Evolutionary conservation across 352 stramenopile species (phyloP).

Genomic region (Vaucheria bursata): DNA sequence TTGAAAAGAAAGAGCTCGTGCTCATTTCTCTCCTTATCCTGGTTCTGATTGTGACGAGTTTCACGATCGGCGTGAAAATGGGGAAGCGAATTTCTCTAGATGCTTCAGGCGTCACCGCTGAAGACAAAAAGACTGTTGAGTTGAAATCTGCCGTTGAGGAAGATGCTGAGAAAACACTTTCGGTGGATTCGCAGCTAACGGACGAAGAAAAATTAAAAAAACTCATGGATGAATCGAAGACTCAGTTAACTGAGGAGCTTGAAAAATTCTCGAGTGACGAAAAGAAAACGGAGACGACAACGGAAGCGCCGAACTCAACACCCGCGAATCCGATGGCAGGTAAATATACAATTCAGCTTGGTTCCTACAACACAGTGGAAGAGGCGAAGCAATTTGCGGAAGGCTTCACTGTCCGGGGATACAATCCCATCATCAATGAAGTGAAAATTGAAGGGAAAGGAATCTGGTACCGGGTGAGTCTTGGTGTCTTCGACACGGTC

Average conservation of each 20-base stretch:
- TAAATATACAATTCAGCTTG: background rate
- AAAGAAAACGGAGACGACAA: background rate
- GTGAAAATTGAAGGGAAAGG: background rate
- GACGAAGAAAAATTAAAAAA: slow-evolving; percentile 1
- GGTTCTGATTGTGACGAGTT: background rate
- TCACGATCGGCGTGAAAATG: background rate
- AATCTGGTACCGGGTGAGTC: background rate
- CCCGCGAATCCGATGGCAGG: background rate
- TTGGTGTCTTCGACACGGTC: background rate
- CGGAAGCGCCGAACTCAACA: background rate
- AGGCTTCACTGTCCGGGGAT: background rate
- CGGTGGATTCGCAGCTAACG: background rate
- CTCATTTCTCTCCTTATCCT: background rate
- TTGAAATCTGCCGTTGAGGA: background rate
- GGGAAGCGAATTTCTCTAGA: background rate
- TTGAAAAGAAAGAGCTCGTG: slow-evolving; percentile 1
- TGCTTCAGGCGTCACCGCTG: background rate
- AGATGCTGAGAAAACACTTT: background rate
- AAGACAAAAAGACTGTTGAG: background rate
- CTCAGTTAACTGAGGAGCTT: background rate
- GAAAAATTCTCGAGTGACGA: background rate
- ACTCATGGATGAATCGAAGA: background rate
- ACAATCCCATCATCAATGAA: slow-evolving; percentile 1
- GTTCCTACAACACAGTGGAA: background rate
- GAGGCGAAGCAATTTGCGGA: background rate